Conservation (phyloP, 2,329 filamentous ascomycete species). For the Sporothrix mexicana region DNA sequence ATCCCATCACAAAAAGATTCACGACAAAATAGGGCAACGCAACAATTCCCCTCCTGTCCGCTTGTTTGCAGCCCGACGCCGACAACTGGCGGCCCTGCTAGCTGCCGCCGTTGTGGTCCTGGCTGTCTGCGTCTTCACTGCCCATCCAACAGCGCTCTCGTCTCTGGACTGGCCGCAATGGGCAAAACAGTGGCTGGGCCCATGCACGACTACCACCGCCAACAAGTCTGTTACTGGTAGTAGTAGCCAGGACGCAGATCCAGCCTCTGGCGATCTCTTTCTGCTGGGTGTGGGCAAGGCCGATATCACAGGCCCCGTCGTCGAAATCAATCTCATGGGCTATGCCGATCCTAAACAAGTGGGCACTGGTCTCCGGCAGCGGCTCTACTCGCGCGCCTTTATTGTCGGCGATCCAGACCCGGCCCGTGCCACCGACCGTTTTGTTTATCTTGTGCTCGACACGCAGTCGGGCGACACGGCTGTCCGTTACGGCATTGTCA, state of each 20-base stretch:
- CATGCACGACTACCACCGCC: background rate
- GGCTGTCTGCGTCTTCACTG: background rate
- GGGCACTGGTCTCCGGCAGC: slow-evolving; percentile 83
- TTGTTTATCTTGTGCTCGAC: slow-evolving; percentile 88
- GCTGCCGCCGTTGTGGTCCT: background rate
- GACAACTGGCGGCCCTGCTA: background rate
- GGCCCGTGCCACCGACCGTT: slow-evolving; percentile 68
- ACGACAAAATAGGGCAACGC: background rate
- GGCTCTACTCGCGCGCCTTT: slow-evolving; percentile 85
- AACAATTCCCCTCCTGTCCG: no score
- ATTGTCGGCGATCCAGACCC: slow-evolving; percentile 76
- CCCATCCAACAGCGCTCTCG: background rate
- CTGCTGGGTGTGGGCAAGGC: slow-evolving; percentile 60
- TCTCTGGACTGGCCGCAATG: background rate
- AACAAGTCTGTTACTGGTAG: background rate
- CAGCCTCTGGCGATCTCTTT: slow-evolving; percentile 49
- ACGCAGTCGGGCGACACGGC: slow-evolving; percentile 86
- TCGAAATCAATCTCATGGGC: slow-evolving; percentile 89
- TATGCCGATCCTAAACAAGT: slow-evolving; percentile 80
- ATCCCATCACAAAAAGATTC: background rate
- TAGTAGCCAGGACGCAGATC: background rate
- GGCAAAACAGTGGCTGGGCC: background rate
- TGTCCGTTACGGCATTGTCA: slow-evolving; percentile 79
- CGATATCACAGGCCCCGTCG: slow-evolving; percentile 72
- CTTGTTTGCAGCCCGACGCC: background rate